Conservation (phyloP, 1,139 yeast genomes). For the Candida neerlandica region DNA sequence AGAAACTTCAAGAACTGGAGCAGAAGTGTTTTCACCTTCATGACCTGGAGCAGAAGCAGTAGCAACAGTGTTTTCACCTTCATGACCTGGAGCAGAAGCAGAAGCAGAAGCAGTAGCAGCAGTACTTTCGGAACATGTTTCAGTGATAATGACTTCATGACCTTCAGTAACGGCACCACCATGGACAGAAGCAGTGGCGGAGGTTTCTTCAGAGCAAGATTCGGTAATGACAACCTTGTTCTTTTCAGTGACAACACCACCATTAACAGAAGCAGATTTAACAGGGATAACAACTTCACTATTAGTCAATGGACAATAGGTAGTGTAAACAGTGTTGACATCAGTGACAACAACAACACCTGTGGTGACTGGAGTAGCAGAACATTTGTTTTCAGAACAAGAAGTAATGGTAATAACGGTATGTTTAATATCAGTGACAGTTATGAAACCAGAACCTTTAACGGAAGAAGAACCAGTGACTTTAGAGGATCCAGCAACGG, state of each 20-base stretch:
- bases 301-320: conserved; percentile 33
- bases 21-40: conserved; percentile 5
- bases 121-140: no score
- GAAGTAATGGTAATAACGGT: conserved; percentile 51
- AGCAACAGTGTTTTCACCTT: conserved; percentile 7
- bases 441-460: conserved; percentile 11
- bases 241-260: conserved; percentile 5
- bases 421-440: conserved; percentile 30
- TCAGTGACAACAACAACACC: conserved; percentile 36
- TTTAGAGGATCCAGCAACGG: conserved; percentile 1
- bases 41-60: conserved; percentile 8
- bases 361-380: conserved; percentile 32
- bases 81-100: conserved; percentile 2
- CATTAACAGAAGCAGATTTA: neutral
- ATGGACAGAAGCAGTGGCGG: no score
- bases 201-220: no score
- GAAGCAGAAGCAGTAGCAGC: conserved; percentile 9
- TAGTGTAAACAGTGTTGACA: conserved; percentile 31
- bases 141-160: no score
- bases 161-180: no score
- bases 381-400: conserved; percentile 41
- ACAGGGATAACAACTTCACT: conserved; percentile 13
- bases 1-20: no score
- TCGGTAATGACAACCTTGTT: no score
- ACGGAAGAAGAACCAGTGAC: conserved; percentile 9